phyloP scores from a whole-genome alignment of 1,139 yeast genomes.

The Yamadazyma mexicana region DNA sequence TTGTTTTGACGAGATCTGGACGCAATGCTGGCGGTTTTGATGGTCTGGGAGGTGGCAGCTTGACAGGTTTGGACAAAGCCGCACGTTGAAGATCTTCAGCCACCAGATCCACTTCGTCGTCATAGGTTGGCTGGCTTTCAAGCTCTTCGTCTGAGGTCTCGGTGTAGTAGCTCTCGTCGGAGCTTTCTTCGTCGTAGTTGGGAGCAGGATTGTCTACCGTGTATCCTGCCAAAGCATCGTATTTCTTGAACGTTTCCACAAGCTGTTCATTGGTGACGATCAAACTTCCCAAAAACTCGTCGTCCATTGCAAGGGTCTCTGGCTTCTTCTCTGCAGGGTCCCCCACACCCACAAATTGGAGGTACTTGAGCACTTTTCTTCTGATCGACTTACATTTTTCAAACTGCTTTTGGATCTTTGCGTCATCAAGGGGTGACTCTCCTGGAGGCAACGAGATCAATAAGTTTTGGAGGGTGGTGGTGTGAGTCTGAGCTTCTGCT shows the following conservation, averaged over 20 bases:
- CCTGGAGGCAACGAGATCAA: constrained; percentile 55
- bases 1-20: constrained; percentile 12
- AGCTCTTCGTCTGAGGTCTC: constrained; percentile 27
- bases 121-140: constrained; percentile 20
- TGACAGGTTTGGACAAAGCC: background rate
- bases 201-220: constrained; percentile 39
- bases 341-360: constrained; percentile 74
- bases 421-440: constrained; percentile 62
- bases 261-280: constrained; percentile 88
- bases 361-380: constrained; percentile 72
- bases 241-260: constrained; percentile 67
- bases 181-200: constrained; percentile 27
- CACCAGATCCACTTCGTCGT: constrained; percentile 20
- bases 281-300: constrained; percentile 81
- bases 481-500: constrained; percentile 74
- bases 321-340: constrained; percentile 28
- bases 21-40: constrained; percentile 24
- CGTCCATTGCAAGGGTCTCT: constrained; percentile 46
- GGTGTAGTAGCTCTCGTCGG: constrained; percentile 45
- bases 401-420: constrained; percentile 58
- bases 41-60: constrained; percentile 36
- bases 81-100: constrained; percentile 12
- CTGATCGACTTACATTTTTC: constrained; percentile 76
- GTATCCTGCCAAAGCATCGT: constrained; percentile 52
- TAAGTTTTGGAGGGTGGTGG: constrained; percentile 71